Evolutionary conservation across 495 filamentous ascomycete species (phyloP).

Genomic region (Aspergillus coremiiformis): DNA sequence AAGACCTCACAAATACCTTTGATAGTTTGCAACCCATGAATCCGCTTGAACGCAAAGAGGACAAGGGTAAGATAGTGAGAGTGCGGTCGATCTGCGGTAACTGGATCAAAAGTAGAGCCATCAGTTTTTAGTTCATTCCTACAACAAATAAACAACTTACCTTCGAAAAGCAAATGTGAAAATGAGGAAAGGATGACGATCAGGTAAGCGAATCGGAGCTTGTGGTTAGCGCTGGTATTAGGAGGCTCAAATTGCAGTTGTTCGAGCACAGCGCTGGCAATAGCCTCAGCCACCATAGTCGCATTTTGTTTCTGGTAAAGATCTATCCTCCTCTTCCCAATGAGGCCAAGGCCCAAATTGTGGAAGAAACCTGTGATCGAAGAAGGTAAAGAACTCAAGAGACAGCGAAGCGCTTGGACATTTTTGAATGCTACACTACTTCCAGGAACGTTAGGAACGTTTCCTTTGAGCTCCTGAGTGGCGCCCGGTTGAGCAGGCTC

Average conservation of each 20-base stretch:
- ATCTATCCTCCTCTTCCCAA: conserved; percentile 64
- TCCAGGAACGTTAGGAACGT: conserved; percentile 35
- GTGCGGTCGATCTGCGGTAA: conserved; percentile 49
- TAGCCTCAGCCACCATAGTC: conserved; percentile 63
- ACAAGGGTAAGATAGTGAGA: conserved; percentile 70
- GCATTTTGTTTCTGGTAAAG: conserved; percentile 57
- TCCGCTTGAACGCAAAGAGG: conserved; percentile 76
- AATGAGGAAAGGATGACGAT: conserved; percentile 71
- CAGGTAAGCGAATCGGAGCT: conserved; percentile 64
- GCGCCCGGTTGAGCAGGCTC: conserved; percentile 17
- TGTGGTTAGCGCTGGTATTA: conserved; percentile 33
- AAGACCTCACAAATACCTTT: conserved; percentile 69
- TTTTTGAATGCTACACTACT: conserved; percentile 63
- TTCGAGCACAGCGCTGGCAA: conserved; percentile 62
- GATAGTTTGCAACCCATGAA: conserved; percentile 64
- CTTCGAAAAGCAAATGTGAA: conserved; percentile 71
- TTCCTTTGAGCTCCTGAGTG: conserved; percentile 33
- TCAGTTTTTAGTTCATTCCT: not conserved
- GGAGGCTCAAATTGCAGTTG: conserved; percentile 50
- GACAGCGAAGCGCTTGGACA: conserved; percentile 62
- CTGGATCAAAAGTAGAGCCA: conserved; percentile 11
- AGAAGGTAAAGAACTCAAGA: conserved; percentile 66
- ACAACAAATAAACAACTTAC: conserved; percentile 22
- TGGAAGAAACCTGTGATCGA: conserved; percentile 73
- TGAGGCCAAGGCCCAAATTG: conserved; percentile 67